A percentile compares a stretch with the other conserved stretches of the same genome.
phyloP scores from a whole-genome alignment of 495 filamentous ascomycete species.

The Aspergillus conjunctus region DNA sequence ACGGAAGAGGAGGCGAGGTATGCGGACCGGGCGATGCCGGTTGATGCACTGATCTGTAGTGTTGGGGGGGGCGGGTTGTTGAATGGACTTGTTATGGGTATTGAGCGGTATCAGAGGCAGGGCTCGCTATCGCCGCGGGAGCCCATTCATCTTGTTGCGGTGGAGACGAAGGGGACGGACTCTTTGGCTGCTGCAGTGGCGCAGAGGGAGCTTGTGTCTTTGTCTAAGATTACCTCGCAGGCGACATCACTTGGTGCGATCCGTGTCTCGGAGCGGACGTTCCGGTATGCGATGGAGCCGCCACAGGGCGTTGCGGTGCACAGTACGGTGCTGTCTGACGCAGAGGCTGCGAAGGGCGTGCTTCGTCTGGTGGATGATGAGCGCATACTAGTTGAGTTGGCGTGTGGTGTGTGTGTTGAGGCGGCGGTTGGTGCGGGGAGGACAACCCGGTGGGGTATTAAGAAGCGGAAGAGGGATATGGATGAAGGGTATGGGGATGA shows the following conservation, averaged over 20 bases:
- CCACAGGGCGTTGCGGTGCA: constrained; percentile 53
- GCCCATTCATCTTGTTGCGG: constrained; percentile 64
- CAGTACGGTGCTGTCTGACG: constrained; percentile 73
- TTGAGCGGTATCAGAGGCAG: constrained; percentile 46
- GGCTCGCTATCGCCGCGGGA: not conserved
- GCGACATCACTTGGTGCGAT: constrained; percentile 78
- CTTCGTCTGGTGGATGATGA: constrained; percentile 81
- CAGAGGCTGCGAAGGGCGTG: constrained; percentile 76
- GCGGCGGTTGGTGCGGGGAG: constrained; percentile 48
- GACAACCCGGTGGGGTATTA: constrained; percentile 12
- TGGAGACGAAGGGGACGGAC: constrained; percentile 84
- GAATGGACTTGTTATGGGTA: constrained; percentile 73
- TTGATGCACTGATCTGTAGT: constrained; percentile 76
- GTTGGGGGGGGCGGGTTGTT: constrained; percentile 91
- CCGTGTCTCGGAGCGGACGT: constrained; percentile 70
- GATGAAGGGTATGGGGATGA: constrained; percentile 50
- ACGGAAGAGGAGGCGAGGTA: constrained; percentile 37
- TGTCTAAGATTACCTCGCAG: constrained; percentile 76
- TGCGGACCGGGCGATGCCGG: constrained; percentile 35
- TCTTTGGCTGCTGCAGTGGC: constrained; percentile 63
- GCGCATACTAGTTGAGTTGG: constrained; percentile 74
- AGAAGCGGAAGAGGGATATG: constrained; percentile 42
- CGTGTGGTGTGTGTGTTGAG: constrained; percentile 78
- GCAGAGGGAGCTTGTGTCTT: constrained; percentile 61
- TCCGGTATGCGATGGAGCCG: constrained; percentile 57